phyloP scores from a whole-genome alignment of 176 grass and related monocot genomes.

The Triticum aestivum region IWGSC_CS_RefSeq_v2.1 NC_057795.1:497362013-497362512 shows the following conservation, averaged over 20 bases:
- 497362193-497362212: neutral
- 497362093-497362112: constrained; percentile 97
- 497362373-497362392: neutral
- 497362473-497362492: neutral
- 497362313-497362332: neutral
- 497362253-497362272: neutral
- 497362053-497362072: constrained; percentile 98
- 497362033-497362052: constrained; percentile 93
- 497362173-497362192: constrained; percentile 51
- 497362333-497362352: neutral
- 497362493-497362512: neutral
- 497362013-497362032: constrained; percentile 95
- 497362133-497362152: constrained; percentile 99
- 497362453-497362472: neutral
- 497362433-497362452: neutral
- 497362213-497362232: neutral
- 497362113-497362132: constrained; percentile 85
- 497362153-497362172: constrained; percentile 96
- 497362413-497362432: neutral
- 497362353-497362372: constrained; percentile 12
- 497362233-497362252: neutral
- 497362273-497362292: neutral
- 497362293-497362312: neutral
- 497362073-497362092: constrained; percentile 92
- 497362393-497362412: neutral